phyloP scores from a whole-genome alignment of 768 basidiomycete species.

The Trametes meyenii region DNA sequence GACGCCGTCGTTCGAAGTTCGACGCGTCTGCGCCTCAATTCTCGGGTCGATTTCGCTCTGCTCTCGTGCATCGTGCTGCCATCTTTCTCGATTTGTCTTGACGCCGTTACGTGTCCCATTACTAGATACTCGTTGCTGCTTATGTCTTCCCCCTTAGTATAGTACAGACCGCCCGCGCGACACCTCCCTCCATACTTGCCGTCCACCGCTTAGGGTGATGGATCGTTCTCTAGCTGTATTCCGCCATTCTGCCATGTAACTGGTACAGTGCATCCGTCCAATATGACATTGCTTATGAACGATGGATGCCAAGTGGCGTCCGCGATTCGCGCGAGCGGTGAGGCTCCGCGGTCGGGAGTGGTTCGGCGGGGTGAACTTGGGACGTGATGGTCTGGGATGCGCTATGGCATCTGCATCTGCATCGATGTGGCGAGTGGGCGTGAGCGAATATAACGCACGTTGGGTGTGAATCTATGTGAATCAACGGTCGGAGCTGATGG shows the following conservation, averaged over 20 bases:
- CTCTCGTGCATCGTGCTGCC: background rate
- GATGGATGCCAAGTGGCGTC: background rate
- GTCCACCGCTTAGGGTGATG: background rate
- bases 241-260: slow-evolving; percentile 12
- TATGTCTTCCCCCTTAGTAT: background rate
- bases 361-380: background rate
- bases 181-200: slow-evolving; percentile 13
- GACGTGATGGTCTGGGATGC: too few relatives aligned
- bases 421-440: too few relatives aligned
- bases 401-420: too few relatives aligned
- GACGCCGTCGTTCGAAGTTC: background rate
- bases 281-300: slow-evolving; percentile 5
- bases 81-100: background rate
- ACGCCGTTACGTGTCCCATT: background rate
- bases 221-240: slow-evolving; percentile 8
- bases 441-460: too few relatives aligned
- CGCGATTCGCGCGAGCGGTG: background rate
- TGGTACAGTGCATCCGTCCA: slow-evolving; percentile 5
- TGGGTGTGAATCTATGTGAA: too few relatives aligned
- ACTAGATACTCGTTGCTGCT: background rate
- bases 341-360: background rate
- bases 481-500: too few relatives aligned
- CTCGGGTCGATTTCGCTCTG: background rate
- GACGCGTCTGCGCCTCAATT: background rate
- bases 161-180: slow-evolving; percentile 5